Percentiles rank a stretch among this genome's conserved stretches.
Evolutionary conservation across 192 early-diverging fungal genomes (phyloP).

Genomic region (Coemansia sp.): DNA sequence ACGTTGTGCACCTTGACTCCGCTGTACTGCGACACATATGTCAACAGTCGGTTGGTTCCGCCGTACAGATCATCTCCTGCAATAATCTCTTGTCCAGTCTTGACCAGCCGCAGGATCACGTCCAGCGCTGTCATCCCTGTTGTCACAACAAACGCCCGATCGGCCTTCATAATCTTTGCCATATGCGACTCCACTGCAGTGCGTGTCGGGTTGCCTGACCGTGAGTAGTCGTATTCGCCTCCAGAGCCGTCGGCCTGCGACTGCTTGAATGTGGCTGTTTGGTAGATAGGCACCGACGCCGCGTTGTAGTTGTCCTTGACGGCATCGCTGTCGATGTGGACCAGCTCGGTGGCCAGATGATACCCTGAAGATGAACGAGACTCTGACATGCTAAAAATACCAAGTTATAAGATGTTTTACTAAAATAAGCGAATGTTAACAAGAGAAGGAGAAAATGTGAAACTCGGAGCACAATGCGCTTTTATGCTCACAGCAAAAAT

Average conservation of each 20-base stretch:
- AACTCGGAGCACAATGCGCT: background rate
- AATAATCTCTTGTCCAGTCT: conserved; percentile 86
- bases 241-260: conserved; percentile 73
- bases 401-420: background rate
- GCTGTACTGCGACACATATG: conserved; percentile 73
- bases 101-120: conserved; percentile 84
- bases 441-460: background rate
- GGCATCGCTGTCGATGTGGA: conserved; percentile 66
- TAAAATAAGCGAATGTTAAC: conserved; percentile 2
- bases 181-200: conserved; percentile 90
- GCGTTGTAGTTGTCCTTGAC: conserved; percentile 85
- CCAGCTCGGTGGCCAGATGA: conserved; percentile 73
- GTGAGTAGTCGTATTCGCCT: conserved; percentile 89
- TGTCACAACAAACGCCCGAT: conserved; percentile 79
- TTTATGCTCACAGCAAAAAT: conserved; percentile 4
- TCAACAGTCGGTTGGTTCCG: conserved; percentile 93
- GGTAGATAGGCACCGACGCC: conserved; percentile 94
- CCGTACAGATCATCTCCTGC: conserved; percentile 97
- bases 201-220: conserved; percentile 97
- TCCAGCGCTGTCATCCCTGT: conserved; percentile 96
- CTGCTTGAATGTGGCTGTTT: conserved; percentile 97
- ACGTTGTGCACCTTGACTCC: conserved; percentile 87
- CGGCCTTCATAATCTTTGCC: conserved; percentile 90
- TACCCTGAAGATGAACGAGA: conserved; percentile 41
- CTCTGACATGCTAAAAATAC: conserved; percentile 2